Percentiles rank a stretch among this genome's conserved stretches.
phyloP scores from a whole-genome alignment of 768 basidiomycete species.

The Strobilomyces echinocephalus region DNA sequence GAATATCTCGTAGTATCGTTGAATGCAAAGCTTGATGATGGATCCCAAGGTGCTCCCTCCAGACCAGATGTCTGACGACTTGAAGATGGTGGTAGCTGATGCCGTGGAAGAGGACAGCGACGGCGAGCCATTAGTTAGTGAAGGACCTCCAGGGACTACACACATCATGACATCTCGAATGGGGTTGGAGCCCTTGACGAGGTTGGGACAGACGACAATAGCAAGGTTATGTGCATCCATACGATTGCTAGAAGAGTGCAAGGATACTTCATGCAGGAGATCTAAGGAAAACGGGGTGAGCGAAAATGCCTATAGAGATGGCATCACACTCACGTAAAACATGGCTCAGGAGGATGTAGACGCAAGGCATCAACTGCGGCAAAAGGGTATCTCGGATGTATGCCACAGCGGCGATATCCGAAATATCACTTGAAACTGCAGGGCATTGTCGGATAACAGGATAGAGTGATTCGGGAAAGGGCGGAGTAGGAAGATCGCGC shows the following conservation, averaged over 20 bases:
- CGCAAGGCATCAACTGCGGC: slow-evolving; percentile 63
- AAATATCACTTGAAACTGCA: slow-evolving; percentile 42
- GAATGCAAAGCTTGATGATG: slow-evolving; percentile 72
- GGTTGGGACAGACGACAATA: slow-evolving; percentile 74
- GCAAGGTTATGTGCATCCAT: slow-evolving; percentile 86
- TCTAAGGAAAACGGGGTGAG: slow-evolving; percentile 39
- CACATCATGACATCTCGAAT: slow-evolving; percentile 74
- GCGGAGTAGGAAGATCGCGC: slow-evolving; percentile 70
- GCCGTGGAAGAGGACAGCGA: slow-evolving; percentile 15
- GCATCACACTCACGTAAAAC: slow-evolving; percentile 49
- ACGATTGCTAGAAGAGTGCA: slow-evolving; percentile 58
- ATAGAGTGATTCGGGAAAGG: slow-evolving; percentile 72
- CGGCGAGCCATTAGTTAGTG: slow-evolving; percentile 29
- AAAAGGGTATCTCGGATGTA: slow-evolving; percentile 70
- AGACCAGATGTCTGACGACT: slow-evolving; percentile 24
- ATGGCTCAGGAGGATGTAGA: slow-evolving; percentile 68
- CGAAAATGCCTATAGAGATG: background rate
- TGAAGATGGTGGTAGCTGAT: slow-evolving; percentile 15
- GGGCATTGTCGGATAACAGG: slow-evolving; percentile 67
- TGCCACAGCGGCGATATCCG: slow-evolving; percentile 51
- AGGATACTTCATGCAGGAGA: slow-evolving; percentile 73
- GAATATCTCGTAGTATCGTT: slow-evolving; percentile 81
- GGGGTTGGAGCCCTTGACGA: slow-evolving; percentile 65
- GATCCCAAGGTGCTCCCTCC: slow-evolving; percentile 61
- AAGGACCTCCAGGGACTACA: slow-evolving; percentile 48